A percentile compares a stretch with the other conserved stretches of the same genome.
Evolutionary conservation across 2,329 filamentous ascomycete species (phyloP).

Genomic region (Diaporthe caulivora): DNA sequence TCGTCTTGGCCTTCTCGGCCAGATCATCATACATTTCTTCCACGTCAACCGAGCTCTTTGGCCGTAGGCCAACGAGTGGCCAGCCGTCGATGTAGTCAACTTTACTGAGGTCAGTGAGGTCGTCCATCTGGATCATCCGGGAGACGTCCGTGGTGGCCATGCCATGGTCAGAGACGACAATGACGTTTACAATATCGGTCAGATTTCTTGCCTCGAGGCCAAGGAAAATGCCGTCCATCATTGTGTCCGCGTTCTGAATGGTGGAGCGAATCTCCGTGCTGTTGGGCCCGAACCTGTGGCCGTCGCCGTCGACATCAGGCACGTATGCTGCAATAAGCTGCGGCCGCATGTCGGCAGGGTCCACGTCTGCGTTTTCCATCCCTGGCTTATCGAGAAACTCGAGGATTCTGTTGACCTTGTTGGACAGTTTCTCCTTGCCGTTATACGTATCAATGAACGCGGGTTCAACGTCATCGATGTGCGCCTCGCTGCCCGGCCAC

Average conservation of each 20-base stretch:
- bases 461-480: conserved; percentile 79
- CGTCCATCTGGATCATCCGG: conserved; percentile 89
- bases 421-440: conserved; percentile 76
- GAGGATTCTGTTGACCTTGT: conserved; percentile 84
- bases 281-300: conserved; percentile 92
- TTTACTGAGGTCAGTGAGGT: conserved; percentile 81
- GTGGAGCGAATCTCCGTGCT: conserved; percentile 89
- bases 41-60: conserved; percentile 77
- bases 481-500: conserved; percentile 97
- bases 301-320: conserved; percentile 88
- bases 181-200: conserved; percentile 89
- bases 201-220: conserved; percentile 86
- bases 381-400: conserved; percentile 88
- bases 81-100: conserved; percentile 92
- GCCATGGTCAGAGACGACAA: conserved; percentile 97
- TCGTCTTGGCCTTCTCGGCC: conserved; percentile 66
- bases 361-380: conserved; percentile 66
- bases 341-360: conserved; percentile 72
- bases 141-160: conserved; percentile 93
- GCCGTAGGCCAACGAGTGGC: conserved; percentile 90
- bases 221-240: conserved; percentile 82
- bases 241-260: conserved; percentile 82
- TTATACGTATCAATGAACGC: conserved; percentile 89
- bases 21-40: conserved; percentile 74
- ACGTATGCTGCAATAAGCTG: conserved; percentile 96